Percentiles rank a stretch among this genome's conserved stretches.
Conservation (phyloP, 2,329 filamentous ascomycete genomes). For the Lasiodiplodia theobromae region DNA sequence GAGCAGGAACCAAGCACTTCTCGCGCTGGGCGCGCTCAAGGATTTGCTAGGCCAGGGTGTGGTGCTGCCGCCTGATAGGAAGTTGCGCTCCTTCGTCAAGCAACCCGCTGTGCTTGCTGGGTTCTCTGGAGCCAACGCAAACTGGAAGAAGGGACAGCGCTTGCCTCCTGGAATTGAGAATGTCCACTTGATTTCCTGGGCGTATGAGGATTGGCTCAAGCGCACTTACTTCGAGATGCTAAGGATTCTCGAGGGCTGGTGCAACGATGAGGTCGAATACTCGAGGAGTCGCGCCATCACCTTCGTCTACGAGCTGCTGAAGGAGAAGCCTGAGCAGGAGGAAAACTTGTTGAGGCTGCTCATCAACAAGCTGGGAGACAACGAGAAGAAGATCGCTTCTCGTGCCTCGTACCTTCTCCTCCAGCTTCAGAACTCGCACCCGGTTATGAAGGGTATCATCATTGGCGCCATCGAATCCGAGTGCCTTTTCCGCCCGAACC, state of each 20-base stretch:
- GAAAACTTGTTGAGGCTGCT: constrained; percentile 88
- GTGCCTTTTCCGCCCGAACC: constrained; percentile 83
- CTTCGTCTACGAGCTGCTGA: constrained; percentile 88
- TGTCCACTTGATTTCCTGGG: constrained; percentile 83
- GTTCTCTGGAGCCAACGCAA: constrained; percentile 67
- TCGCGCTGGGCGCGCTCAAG: constrained; percentile 90
- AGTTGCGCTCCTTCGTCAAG: constrained; percentile 77
- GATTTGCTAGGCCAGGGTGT: constrained; percentile 92
- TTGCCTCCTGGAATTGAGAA: constrained; percentile 78
- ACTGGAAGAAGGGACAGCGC: constrained; percentile 73
- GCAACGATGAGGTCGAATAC: constrained; percentile 93
- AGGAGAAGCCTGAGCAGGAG: constrained; percentile 97
- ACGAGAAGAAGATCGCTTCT: constrained; percentile 93
- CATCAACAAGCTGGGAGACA: constrained; percentile 96
- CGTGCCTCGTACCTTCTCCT: constrained; percentile 92
- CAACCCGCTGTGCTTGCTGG: constrained; percentile 79
- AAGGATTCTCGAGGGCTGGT: constrained; percentile 90
- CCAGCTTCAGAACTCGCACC: constrained; percentile 86
- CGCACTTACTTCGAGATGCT: constrained; percentile 91
- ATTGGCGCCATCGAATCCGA: constrained; percentile 87
- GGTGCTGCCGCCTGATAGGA: constrained; percentile 81
- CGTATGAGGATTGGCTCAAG: constrained; percentile 95
- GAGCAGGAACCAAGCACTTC: constrained; percentile 89
- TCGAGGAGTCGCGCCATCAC: constrained; percentile 86
- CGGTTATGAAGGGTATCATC: constrained; percentile 90